Evolutionary conservation across 768 basidiomycete species (phyloP), one percentile per base, ranked within the genome.

Genomic region (Russula emetica): DNA sequence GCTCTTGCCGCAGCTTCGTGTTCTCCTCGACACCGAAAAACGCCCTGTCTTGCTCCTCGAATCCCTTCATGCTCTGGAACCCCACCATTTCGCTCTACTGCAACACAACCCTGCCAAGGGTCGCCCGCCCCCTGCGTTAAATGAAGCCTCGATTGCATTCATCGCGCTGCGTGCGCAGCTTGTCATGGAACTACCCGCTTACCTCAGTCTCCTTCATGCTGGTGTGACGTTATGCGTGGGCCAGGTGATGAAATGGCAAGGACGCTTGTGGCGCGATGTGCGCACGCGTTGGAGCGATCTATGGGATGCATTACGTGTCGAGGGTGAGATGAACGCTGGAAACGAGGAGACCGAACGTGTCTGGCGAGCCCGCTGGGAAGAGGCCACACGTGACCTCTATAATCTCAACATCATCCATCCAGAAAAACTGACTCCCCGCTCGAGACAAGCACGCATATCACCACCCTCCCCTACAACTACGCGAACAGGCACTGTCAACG

Each of bases 81-180:
- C 89, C 2, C 80, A 85, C 18, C 91, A 93, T 69, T 79, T 82
- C 55, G 83, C 83, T 61, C 80, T 92, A 5, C 78, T 91, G 57
- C 86, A 86, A 60, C 81, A 86, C 74, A 84, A 82, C 24, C 78
- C 86, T 44, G 67, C 79, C 1, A 86, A 88, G 70, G 84, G 85
- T 52, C 80, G 88, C 3, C 89, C 90, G 0, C 81, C 88, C 1
- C 76, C 83, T 0, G 73, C 85, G 5, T 82, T 93, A 13, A 77
- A 90, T 24, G 84, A 86, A 26, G 88, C 89, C 7, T 90, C 88
- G 1, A 82, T 84, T 49, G 85, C 87, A 55, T 94, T 92, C 72
- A 78, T 90, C 24, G 90, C 89, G 0, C 79, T 94, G 5, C 82
- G 88, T 5, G 87, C 82, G 0, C 87, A 92, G 66, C 79, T 94